phyloP scores from a whole-genome alignment of 2,329 filamentous ascomycete species.

The Aspergillus ochraceus region DNA sequence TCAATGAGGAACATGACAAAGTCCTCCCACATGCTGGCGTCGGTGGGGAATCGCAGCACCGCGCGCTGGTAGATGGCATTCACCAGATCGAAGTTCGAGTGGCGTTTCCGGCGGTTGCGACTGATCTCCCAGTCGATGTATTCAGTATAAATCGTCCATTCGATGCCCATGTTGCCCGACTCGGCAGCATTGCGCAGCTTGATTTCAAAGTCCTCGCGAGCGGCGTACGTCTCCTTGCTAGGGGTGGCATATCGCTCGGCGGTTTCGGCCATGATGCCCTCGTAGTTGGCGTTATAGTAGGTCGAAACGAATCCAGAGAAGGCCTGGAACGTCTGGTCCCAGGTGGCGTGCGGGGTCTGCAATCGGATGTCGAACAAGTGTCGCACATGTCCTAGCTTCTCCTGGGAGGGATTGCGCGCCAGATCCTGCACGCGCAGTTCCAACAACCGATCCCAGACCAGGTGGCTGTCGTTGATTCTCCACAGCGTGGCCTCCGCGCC shows the following conservation, averaged over 20 bases:
- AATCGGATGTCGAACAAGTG: slow-evolving; percentile 56
- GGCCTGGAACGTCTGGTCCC: slow-evolving; percentile 59
- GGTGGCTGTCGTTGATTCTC: slow-evolving; percentile 61
- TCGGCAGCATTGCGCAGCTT: slow-evolving; percentile 53
- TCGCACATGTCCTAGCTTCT: slow-evolving; percentile 51
- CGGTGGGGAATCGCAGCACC: slow-evolving; percentile 69
- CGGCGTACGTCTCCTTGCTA: slow-evolving; percentile 53
- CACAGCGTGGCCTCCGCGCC: slow-evolving; percentile 59
- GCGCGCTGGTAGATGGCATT: slow-evolving; percentile 75
- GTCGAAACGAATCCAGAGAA: slow-evolving; percentile 62
- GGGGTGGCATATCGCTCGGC: slow-evolving; percentile 40
- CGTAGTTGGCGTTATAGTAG: slow-evolving; percentile 55
- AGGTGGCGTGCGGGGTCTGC: slow-evolving; percentile 58
- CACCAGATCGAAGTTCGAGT: slow-evolving; percentile 55
- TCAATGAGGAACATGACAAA: slow-evolving; percentile 71
- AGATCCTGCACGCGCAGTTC: slow-evolving; percentile 57
- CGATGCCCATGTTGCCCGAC: slow-evolving; percentile 52
- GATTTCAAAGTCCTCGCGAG: slow-evolving; percentile 57
- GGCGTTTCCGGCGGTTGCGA: slow-evolving; percentile 58
- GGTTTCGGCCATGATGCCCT: slow-evolving; percentile 59
- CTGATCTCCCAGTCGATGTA: slow-evolving; percentile 86
- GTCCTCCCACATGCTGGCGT: slow-evolving; percentile 79
- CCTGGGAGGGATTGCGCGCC: slow-evolving; percentile 46
- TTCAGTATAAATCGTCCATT: slow-evolving; percentile 57
- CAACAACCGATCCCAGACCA: slow-evolving; percentile 63